Base-by-base conservation (phyloP, 2,329 filamentous ascomycete species). In the Fusarium tricinctum region DNA sequence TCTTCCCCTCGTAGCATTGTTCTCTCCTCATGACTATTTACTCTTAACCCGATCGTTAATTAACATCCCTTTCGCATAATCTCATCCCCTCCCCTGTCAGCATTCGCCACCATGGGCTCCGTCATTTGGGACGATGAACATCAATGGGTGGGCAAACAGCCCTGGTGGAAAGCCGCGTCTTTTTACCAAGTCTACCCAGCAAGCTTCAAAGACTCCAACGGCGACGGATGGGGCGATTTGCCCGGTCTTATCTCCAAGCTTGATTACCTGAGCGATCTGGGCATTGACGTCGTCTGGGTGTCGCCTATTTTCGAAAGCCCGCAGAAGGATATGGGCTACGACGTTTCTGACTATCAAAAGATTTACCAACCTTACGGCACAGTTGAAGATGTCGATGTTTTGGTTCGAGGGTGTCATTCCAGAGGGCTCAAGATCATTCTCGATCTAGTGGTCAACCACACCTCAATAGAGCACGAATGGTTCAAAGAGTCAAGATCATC, bases 381-480 rank as follows among this genome's bases (percentile, higher is more conserved):
- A 2, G 80, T 92, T 14, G 81, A 83, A 43, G 90, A 93, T 74
- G 86, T 92, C 26, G 89, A 92, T 49, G 77, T 78, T 0, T 75
- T 93, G 30, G 86, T 92, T n/a, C 64, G 81, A 20, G 85, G 85
- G 13, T 85, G 86, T 38, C 89, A 92, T 62, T 68, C 80, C 6
- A 80, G 88, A 4, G 85, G 83, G 0, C 88, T 93, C 81, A 90
- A 89, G 73, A 79, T 93, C 10, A 85, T 93, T 12, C 86, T 93
- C 68, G 91, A 93, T 68, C 79, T 93, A 9, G 91, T 93, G 0
- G 86, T 92, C 19, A 93, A 93, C 58, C 91, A 93, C 73, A 92
- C 90, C 0, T 81, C 79, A 0, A 69, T 79, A 32, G 80, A 88
- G 70, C 86, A 89, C 52, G 75, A 79, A 8, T 89, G 87, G 87